phyloP scores from a whole-genome alignment of 306 rosid genomes.

The Inga leiocalycina region DNA sequence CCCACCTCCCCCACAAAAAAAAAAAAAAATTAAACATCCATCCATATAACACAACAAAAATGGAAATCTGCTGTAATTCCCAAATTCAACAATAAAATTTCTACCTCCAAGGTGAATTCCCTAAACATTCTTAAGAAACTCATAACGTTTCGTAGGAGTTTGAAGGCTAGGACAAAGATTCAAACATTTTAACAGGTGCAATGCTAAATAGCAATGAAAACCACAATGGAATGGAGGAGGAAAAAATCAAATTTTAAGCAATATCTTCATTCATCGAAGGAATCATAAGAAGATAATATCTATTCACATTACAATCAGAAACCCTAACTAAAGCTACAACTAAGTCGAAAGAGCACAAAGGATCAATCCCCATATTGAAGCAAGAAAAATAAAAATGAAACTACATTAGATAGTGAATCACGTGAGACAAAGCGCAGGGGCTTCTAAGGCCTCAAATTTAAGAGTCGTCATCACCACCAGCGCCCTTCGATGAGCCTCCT shows the following conservation, averaged over 20 bases:
- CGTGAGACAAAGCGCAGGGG: not conserved
- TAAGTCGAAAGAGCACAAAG: constrained; percentile 23
- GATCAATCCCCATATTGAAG: not conserved
- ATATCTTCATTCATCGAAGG: not conserved
- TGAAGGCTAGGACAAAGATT: not conserved
- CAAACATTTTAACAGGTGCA: constrained; percentile 18
- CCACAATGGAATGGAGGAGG: not conserved
- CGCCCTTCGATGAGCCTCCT: constrained; percentile 61
- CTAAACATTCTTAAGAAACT: too few species aligned
- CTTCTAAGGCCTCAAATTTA: constrained; percentile 13
- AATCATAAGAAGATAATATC: constrained; percentile 37
- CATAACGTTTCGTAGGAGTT: not conserved
- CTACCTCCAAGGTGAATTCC: too few species aligned
- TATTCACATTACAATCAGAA: constrained; percentile 64
- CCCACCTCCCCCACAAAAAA: too few species aligned
- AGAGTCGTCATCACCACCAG: constrained; percentile 65
- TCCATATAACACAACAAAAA: too few species aligned
- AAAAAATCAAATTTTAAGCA: not conserved
- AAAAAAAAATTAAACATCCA: too few species aligned
- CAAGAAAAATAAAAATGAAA: not conserved
- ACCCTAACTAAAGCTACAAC: constrained; percentile 38
- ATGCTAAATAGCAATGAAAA: not conserved
- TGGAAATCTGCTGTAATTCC: too few species aligned
- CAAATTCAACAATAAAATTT: too few species aligned
- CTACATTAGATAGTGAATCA: not conserved